Evolutionary conservation across 257 asterid species (phyloP).

Genomic region (Ballota nigra): DNA sequence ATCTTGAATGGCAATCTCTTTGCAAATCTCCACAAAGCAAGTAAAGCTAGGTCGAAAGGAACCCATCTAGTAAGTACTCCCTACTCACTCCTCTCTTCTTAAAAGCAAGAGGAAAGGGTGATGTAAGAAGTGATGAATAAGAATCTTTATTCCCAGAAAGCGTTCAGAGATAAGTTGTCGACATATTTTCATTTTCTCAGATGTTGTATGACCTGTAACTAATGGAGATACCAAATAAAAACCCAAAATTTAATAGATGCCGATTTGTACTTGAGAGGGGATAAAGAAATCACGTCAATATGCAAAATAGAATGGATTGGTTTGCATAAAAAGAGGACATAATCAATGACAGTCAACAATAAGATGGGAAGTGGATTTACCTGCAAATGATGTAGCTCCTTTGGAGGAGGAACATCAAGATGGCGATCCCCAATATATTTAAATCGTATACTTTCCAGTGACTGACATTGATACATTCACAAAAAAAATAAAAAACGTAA

Average conservation of each 20-base stretch:
- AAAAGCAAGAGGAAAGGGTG: background rate
- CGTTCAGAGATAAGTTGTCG: background rate
- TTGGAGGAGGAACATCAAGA: slow-evolving; percentile 14
- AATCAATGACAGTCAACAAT: background rate
- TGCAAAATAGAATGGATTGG: background rate
- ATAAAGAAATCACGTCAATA: background rate
- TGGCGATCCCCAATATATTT: slow-evolving; percentile 16
- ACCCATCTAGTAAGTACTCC: background rate
- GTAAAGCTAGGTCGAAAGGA: background rate
- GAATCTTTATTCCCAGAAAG: background rate
- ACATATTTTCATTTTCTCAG: background rate
- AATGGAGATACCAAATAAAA: background rate
- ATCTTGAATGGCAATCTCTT: no score
- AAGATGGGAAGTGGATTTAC: slow-evolving; percentile 19
- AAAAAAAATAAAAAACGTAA: background rate
- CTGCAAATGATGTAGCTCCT: slow-evolving; percentile 41
- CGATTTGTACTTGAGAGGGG: background rate
- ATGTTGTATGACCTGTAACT: background rate
- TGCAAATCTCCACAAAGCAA: slow-evolving; percentile 8
- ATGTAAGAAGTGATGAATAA: background rate
- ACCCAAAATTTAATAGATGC: background rate
- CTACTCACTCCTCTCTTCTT: background rate
- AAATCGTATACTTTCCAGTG: slow-evolving; percentile 29
- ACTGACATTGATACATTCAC: slow-evolving; percentile 24
- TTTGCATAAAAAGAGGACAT: slow-evolving; percentile 4